These are phyloP conservation scores for Amanita pallidorosea DNA, from an alignment of 768 basidiomycete genomes.

Conservation along the genomic window DNA sequence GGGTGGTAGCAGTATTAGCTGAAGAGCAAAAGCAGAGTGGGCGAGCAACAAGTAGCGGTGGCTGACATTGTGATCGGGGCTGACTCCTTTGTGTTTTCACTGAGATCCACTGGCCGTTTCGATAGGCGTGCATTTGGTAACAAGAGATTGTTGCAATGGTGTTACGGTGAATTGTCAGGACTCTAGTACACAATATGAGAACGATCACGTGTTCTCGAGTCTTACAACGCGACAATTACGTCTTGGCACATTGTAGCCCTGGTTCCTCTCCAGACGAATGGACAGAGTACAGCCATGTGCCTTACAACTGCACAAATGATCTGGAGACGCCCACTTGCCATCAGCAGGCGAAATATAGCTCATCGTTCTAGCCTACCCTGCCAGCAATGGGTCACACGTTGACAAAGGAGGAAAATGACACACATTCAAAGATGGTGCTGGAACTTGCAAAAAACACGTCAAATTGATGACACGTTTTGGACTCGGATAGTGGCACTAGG, in stretches of 20 bases:
- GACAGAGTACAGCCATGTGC: neutral
- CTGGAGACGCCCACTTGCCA: conserved; percentile 2
- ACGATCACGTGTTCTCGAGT: neutral
- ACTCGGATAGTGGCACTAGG: neutral
- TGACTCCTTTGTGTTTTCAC: too few relatives aligned
- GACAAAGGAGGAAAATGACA: neutral
- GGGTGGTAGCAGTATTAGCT: too few relatives aligned
- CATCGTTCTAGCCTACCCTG: conserved; percentile 1
- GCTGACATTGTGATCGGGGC: too few relatives aligned
- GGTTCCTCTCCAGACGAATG: neutral
- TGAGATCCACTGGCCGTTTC: too few relatives aligned
- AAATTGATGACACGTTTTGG: neutral
- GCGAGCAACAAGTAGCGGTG: neutral
- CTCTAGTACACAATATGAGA: too few relatives aligned
- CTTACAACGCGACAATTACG: neutral
- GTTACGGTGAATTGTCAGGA: too few relatives aligned
- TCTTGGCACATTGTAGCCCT: neutral
- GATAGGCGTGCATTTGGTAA: too few relatives aligned
- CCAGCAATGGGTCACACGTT: conserved; percentile 1
- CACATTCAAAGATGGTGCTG: neutral
- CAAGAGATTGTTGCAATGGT: too few relatives aligned
- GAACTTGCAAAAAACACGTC: neutral
- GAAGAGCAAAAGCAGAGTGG: too few relatives aligned
- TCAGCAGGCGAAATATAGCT: neutral
- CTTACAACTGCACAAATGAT: conserved; percentile 1